Evolutionary conservation across 2,329 filamentous ascomycete species (phyloP), one percentile per base, ranked within the genome.

Genomic region (Colletotrichum chlorophyti): DNA sequence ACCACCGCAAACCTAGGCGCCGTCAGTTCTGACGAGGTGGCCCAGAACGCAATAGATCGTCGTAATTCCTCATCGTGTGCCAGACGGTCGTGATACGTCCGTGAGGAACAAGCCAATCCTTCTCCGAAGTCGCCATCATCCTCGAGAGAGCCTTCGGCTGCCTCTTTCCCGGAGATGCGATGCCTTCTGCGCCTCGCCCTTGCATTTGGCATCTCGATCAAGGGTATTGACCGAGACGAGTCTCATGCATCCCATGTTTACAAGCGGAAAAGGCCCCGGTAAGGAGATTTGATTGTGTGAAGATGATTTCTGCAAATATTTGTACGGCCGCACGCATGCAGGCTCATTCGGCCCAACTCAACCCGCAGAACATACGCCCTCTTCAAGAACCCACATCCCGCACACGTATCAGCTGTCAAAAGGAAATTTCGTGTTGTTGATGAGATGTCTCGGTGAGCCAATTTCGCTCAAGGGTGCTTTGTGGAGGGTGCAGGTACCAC

Each of bases 41-140:
- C 35, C 27, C 23, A 47, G 49, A 58, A 53, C 54, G 35, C 41
- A 29, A 53, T 53, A 12, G 41, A 35, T 58, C 41, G 26, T 14
- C 49, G n/a, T 34, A 17, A 34, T 46, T 53, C 11, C 49, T 47
- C 27, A 47, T 53, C 23, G 41, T 41, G 41, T 12, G 14, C 15
- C 37, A 14, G 26, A 29, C 27, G 35, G 29, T 14, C 14, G 21
- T n/a, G 11, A 32, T 12, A 17, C 7, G 10, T 23, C 37, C 10
- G 19, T 9, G 7, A 27, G 5, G 5, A 9, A 12, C 4, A 15
- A 5, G 12, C 11, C 12, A 15, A 6, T 10, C 11, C n/a, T 8
- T 19, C 15, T n/a, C 6, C 15, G 21, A 52, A 37, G 10, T 48
- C 31, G 24, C 48, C 46, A 43, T 19, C 21, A 32, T 24, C 10